phyloP scores from a whole-genome alignment of 129 eudicot genomes.

The Lonicera japonica region DNA sequence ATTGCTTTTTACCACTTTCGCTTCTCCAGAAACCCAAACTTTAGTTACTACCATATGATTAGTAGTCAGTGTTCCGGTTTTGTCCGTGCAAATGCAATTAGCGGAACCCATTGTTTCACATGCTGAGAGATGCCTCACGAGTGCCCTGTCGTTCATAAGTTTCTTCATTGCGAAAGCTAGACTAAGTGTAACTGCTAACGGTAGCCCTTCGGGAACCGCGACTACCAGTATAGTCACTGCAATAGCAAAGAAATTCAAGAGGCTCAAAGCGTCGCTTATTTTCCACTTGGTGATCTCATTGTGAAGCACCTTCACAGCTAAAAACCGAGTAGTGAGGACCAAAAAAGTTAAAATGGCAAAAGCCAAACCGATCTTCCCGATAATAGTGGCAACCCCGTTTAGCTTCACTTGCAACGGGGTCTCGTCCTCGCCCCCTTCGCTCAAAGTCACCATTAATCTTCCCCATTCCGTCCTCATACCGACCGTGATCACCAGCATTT shows the following conservation, averaged over 20 bases:
- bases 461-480: constrained; percentile 99
- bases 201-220: constrained; percentile 94
- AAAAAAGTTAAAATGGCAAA: constrained; percentile 67
- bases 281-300: constrained; percentile 30
- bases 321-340: constrained; percentile 50
- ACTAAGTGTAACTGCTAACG: constrained; percentile 82
- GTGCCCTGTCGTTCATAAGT: constrained; percentile 67
- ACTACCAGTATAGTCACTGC: constrained; percentile 85
- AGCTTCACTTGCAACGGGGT: constrained; percentile 80
- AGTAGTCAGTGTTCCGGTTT: constrained; percentile 86
- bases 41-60: constrained; percentile 80
- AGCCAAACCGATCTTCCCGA: constrained; percentile 67
- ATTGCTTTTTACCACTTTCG: constrained; percentile 18
- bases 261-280: constrained; percentile 52
- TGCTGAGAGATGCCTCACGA: constrained; percentile 83
- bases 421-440: constrained; percentile 77
- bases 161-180: constrained; percentile 92
- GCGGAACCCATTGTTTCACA: constrained; percentile 96
- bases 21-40: constrained; percentile 61
- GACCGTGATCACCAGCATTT: constrained; percentile 83
- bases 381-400: constrained; percentile 83
- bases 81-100: constrained; percentile 72
- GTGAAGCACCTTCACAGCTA: constrained; percentile 49
- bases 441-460: constrained; percentile 65
- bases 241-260: constrained; percentile 68